phyloP scores from a whole-genome alignment of 2,329 filamentous ascomycete genomes.

The Monilinia fructicola region DNA sequence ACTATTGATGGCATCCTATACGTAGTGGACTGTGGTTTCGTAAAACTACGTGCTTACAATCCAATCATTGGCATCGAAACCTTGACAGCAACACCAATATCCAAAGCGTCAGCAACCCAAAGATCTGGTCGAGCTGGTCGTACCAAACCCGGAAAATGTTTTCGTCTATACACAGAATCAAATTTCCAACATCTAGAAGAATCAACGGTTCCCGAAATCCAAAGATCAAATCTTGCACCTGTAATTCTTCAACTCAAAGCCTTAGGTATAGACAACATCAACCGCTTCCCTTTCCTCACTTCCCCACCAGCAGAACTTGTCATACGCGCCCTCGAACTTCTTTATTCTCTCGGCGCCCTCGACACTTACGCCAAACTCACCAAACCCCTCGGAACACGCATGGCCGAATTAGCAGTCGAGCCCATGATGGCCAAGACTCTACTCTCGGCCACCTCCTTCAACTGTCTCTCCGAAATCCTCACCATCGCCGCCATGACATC shows the following conservation, averaged over 20 bases:
- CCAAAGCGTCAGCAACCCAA: constrained; percentile 90
- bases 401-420: constrained; percentile 91
- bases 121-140: constrained; percentile 86
- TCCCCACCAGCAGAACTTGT: constrained; percentile 82
- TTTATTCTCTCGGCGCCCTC: constrained; percentile 82
- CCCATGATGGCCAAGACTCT: constrained; percentile 95
- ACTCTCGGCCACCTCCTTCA: constrained; percentile 71
- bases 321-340: constrained; percentile 79
- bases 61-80: constrained; percentile 84
- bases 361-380: constrained; percentile 91
- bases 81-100: constrained; percentile 76
- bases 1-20: constrained; percentile 91
- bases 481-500: constrained; percentile 94
- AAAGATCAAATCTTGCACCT: constrained; percentile 85
- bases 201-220: constrained; percentile 82
- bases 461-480: constrained; percentile 80
- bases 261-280: constrained; percentile 90
- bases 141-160: constrained; percentile 90
- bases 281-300: constrained; percentile 85
- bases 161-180: constrained; percentile 82
- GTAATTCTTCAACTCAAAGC: constrained; percentile 91
- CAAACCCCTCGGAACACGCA: constrained; percentile 78
- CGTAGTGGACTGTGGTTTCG: constrained; percentile 87
- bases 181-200: constrained; percentile 65
- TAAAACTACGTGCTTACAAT: constrained; percentile 85